Percentiles rank a stretch among this genome's conserved stretches.
phyloP scores from a whole-genome alignment of 257 asterid species.

The Rauvolfia tetraphylla region DNA sequence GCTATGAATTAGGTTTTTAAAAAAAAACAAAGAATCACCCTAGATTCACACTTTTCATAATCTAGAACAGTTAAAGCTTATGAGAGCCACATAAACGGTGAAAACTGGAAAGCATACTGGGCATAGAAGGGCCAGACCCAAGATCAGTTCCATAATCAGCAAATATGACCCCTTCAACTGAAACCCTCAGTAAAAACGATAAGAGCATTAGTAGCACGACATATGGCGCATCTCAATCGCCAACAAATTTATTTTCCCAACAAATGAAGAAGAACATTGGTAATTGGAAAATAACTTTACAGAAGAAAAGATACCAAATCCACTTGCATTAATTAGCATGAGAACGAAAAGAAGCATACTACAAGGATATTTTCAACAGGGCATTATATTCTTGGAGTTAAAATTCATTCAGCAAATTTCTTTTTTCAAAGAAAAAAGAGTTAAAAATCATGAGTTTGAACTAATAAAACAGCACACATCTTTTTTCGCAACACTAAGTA shows the following conservation, averaged over 20 bases:
- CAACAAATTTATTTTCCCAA: not conserved
- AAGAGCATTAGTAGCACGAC: not conserved
- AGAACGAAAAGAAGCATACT: not conserved
- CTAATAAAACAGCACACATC: not conserved
- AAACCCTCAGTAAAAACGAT: conserved; percentile 58
- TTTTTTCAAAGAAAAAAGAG: too few species aligned
- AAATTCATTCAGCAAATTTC: too few species aligned
- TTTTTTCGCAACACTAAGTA: not conserved
- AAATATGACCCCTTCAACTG: conserved; percentile 77
- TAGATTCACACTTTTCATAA: not conserved
- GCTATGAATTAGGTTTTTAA: too few species aligned
- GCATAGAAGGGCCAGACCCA: conserved; percentile 82
- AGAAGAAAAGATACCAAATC: not conserved
- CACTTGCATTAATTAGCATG: not conserved
- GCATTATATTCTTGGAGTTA: not conserved
- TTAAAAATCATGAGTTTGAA: not conserved
- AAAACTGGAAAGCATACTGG: conserved; percentile 41
- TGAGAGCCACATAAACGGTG: not conserved
- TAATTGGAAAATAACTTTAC: not conserved
- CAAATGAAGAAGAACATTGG: conserved; percentile 13
- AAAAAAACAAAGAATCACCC: too few species aligned
- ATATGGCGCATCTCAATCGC: not conserved
- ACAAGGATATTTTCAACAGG: not conserved
- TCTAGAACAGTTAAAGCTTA: not conserved
- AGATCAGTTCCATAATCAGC: conserved; percentile 98